Conservation (phyloP, 768 basidiomycete genomes). For the Hericium coralloides region DNA sequence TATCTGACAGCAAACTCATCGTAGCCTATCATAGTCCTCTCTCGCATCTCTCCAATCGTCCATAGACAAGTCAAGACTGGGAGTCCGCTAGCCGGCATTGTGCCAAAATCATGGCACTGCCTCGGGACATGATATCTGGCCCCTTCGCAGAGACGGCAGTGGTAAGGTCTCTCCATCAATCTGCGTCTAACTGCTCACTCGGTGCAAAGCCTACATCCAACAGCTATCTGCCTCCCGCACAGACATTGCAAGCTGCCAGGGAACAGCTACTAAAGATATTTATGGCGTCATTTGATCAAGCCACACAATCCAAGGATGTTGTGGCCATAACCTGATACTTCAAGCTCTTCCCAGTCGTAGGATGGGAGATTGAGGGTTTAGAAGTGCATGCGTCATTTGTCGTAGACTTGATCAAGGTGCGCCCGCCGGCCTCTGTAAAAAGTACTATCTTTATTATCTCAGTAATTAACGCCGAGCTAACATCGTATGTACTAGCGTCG, state of each 20-base stretch:
- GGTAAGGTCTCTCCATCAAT: constrained; percentile 29
- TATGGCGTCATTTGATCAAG: constrained; percentile 69
- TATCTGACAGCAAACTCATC: not conserved
- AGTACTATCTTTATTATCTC: constrained; percentile 37
- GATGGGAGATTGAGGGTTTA: constrained; percentile 87
- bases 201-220: constrained; percentile 76
- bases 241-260: constrained; percentile 71
- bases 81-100: constrained; percentile 90
- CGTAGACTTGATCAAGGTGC: constrained; percentile 75
- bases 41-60: constrained; percentile 43
- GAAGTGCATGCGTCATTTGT: constrained; percentile 92
- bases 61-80: constrained; percentile 86
- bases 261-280: constrained; percentile 72
- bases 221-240: constrained; percentile 75
- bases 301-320: constrained; percentile 74
- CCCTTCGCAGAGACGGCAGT: constrained; percentile 83
- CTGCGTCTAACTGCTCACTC: not conserved
- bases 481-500: constrained; percentile 46
- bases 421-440: constrained; percentile 73
- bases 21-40: constrained; percentile 49
- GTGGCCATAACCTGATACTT: constrained; percentile 89
- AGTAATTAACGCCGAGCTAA: constrained; percentile 5
- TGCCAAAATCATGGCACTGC: constrained; percentile 81
- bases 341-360: constrained; percentile 93
- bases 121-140: constrained; percentile 68